phyloP scores from a whole-genome alignment of 129 eudicot genomes.

The Calendula officinalis region DNA sequence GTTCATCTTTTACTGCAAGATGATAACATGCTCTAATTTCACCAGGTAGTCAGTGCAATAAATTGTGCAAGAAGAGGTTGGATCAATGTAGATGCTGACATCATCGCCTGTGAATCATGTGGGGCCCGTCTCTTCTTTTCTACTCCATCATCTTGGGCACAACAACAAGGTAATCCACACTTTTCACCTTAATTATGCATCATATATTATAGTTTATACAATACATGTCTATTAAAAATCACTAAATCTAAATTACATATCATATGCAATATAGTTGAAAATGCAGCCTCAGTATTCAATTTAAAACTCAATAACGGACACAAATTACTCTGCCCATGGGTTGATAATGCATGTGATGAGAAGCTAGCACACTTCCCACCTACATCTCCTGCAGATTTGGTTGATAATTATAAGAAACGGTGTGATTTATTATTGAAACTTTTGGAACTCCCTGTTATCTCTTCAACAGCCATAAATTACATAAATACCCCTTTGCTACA shows the following conservation, averaged over 20 bases:
- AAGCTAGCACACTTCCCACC: slow-evolving; percentile 77
- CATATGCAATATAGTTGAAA: slow-evolving; percentile 61
- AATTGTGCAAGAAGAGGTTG: slow-evolving; percentile 93
- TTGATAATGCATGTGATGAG: slow-evolving; percentile 79
- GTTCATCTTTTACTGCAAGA: no score
- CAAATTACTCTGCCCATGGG: slow-evolving; percentile 89
- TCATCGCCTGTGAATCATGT: slow-evolving; percentile 74
- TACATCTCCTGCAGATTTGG: slow-evolving; percentile 49
- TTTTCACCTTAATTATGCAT: slow-evolving; percentile 19
- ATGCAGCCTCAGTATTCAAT: slow-evolving; percentile 88
- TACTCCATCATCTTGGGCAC: slow-evolving; percentile 80
- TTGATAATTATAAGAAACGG: slow-evolving; percentile 68
- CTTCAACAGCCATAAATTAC: slow-evolving; percentile 45
- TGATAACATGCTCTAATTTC: slow-evolving; percentile 26
- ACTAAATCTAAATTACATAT: not conserved
- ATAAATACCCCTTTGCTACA: slow-evolving; percentile 70
- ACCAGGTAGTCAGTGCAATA: slow-evolving; percentile 77
- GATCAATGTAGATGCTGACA: slow-evolving; percentile 85
- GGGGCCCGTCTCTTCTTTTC: slow-evolving; percentile 89
- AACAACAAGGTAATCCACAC: slow-evolving; percentile 63
- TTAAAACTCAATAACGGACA: slow-evolving; percentile 91
- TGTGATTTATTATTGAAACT: slow-evolving; percentile 55
- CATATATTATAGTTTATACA: not conserved
- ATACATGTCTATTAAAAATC: no score
- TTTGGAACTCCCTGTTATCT: slow-evolving; percentile 72